These are phyloP conservation scores for Aspergillus sclerotiicarbonarius DNA, from an alignment of 495 filamentous ascomycete genomes.

Conservation along the genomic window DNA sequence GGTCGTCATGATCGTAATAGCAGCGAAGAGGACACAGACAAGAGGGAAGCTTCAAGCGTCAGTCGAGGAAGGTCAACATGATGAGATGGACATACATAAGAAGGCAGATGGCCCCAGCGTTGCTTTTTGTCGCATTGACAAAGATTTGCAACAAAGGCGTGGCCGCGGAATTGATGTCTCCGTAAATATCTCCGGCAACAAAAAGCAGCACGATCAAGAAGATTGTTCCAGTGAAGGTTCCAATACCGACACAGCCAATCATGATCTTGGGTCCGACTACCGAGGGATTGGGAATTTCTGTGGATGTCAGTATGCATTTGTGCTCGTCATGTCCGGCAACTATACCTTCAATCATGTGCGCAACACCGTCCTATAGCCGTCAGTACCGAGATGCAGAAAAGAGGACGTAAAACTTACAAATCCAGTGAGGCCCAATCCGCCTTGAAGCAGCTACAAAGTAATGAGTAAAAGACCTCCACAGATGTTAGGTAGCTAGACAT, in stretches of 20 bases:
- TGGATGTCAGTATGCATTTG: not conserved
- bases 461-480: constrained; percentile 20
- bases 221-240: constrained; percentile 63
- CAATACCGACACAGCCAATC: constrained; percentile 68
- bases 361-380: constrained; percentile 46
- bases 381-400: constrained; percentile 8
- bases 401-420: constrained; percentile 38
- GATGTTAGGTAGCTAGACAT: constrained; percentile 13
- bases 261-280: constrained; percentile 69
- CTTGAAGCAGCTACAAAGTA: constrained; percentile 50
- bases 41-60: constrained; percentile 58
- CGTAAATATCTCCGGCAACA: constrained; percentile 56
- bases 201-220: constrained; percentile 67
- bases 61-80: constrained; percentile 7
- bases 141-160: constrained; percentile 71
- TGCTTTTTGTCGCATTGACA: constrained; percentile 63
- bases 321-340: not conserved
- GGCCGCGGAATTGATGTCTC: constrained; percentile 58
- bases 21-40: constrained; percentile 68
- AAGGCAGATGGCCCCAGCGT: constrained; percentile 64
- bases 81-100: constrained; percentile 49
- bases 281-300: constrained; percentile 68
- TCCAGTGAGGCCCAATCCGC: constrained; percentile 59
- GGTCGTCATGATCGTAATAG: constrained; percentile 72
- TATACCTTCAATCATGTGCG: constrained; percentile 49